A percentile compares a stretch with the other conserved stretches of the same genome.
phyloP scores from a whole-genome alignment of 257 asterid genomes.

The Vinca minor region DNA sequence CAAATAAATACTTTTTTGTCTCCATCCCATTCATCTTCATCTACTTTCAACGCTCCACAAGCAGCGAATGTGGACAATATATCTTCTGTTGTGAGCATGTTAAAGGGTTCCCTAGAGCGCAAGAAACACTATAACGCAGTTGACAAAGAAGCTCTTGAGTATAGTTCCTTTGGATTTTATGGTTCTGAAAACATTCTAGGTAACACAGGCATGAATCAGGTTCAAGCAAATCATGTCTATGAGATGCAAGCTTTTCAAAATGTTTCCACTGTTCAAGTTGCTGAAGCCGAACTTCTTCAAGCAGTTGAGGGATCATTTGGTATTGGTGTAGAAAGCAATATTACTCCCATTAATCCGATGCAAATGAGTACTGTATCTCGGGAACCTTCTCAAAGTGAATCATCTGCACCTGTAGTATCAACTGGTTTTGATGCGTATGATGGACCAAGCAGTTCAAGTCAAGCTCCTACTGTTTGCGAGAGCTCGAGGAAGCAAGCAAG shows the following conservation, averaged over 20 bases:
- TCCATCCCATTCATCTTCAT: conserved; percentile 42
- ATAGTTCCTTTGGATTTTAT: conserved; percentile 37
- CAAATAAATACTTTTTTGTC: conserved; percentile 23
- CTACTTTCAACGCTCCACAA: conserved; percentile 49
- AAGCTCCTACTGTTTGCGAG: conserved; percentile 46
- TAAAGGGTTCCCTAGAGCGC: conserved; percentile 62
- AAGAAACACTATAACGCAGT: conserved; percentile 21
- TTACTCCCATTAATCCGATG: conserved; percentile 34
- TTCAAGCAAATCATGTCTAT: conserved; percentile 26
- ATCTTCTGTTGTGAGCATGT: conserved; percentile 84
- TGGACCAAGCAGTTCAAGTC: conserved; percentile 57
- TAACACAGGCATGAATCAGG: conserved; percentile 27
- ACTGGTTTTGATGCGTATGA: conserved; percentile 48
- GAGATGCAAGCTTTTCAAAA: conserved; percentile 40
- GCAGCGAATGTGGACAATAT: conserved; percentile 40
- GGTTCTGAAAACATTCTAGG: conserved; percentile 27
- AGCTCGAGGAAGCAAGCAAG: conserved; percentile 50
- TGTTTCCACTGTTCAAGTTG: conserved; percentile 27
- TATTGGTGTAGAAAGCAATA: conserved; percentile 33
- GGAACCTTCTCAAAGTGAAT: conserved; percentile 81
- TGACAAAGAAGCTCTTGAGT: conserved; percentile 31
- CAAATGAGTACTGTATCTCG: conserved; percentile 40
- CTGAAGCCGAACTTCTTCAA: conserved; percentile 39
- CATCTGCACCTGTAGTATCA: conserved; percentile 53
- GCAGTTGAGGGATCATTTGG: conserved; percentile 41